These are phyloP conservation scores for Candida ulmi DNA, from an alignment of 805 yeast species.

Conservation along the genomic window DNA sequence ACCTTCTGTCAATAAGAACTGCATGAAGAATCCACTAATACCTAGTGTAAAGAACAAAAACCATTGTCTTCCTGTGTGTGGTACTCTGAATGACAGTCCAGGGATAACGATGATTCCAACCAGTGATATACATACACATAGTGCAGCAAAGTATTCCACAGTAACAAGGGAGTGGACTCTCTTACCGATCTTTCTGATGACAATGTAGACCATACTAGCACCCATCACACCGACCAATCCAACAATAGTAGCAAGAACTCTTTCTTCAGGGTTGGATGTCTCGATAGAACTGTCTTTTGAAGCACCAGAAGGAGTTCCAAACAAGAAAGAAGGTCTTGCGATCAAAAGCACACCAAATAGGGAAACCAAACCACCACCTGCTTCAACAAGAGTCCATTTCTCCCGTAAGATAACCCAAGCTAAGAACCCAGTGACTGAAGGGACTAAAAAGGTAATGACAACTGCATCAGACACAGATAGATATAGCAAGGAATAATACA, in stretches of 20 bases:
- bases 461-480: slow-evolving; percentile 77
- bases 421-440: slow-evolving; percentile 67
- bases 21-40: slow-evolving; percentile 76
- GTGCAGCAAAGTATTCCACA: slow-evolving; percentile 69
- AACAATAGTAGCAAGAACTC: slow-evolving; percentile 57
- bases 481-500: slow-evolving; percentile 69
- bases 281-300: slow-evolving; percentile 36
- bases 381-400: slow-evolving; percentile 59
- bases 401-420: slow-evolving; percentile 69
- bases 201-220: slow-evolving; percentile 62
- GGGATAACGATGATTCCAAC: slow-evolving; percentile 51
- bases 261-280: slow-evolving; percentile 43
- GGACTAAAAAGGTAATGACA: slow-evolving; percentile 71
- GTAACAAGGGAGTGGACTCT: slow-evolving; percentile 76
- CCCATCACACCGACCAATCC: slow-evolving; percentile 67
- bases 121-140: slow-evolving; percentile 50
- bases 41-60: slow-evolving; percentile 56
- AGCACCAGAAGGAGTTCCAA: slow-evolving; percentile 36
- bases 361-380: slow-evolving; percentile 61
- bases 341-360: slow-evolving; percentile 72
- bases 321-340: slow-evolving; percentile 73
- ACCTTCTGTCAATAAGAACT: slow-evolving; percentile 73
- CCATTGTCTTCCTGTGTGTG: slow-evolving; percentile 65
- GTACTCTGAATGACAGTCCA: slow-evolving; percentile 51
- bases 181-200: slow-evolving; percentile 69